phyloP scores from a whole-genome alignment of 2,329 filamentous ascomycete genomes.

The Ceratocystis smalleyi region DNA sequence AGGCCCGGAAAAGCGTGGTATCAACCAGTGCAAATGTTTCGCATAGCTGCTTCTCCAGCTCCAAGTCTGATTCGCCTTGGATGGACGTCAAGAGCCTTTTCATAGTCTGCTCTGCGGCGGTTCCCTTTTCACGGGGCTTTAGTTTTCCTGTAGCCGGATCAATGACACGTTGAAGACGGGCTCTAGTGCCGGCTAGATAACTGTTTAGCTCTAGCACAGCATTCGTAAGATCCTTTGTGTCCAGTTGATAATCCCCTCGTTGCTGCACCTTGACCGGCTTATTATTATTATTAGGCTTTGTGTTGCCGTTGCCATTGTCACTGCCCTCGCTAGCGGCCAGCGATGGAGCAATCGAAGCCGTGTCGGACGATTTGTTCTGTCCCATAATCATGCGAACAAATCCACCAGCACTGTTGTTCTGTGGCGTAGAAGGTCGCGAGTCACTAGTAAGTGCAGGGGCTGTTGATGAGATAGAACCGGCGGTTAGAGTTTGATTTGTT shows the following conservation, averaged over 20 bases:
- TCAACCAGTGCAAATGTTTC: constrained; percentile 74
- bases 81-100: constrained; percentile 38
- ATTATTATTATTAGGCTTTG: constrained; percentile 23
- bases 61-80: constrained; percentile 34
- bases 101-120: constrained; percentile 33
- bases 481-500: background rate
- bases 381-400: constrained; percentile 41
- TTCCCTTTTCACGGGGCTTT: constrained; percentile 33
- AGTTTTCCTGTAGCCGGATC: constrained; percentile 47
- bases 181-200: constrained; percentile 75
- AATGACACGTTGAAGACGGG: constrained; percentile 44
- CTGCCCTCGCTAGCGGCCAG: constrained; percentile 36
- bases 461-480: background rate
- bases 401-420: constrained; percentile 24
- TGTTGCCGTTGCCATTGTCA: constrained; percentile 36
- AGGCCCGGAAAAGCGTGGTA: constrained; percentile 82
- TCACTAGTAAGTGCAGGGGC: background rate
- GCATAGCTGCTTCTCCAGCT: constrained; percentile 56
- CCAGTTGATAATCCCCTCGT: constrained; percentile 38
- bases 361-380: constrained; percentile 14
- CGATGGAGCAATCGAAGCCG: constrained; percentile 25
- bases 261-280: constrained; percentile 26
- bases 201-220: constrained; percentile 72
- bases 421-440: constrained; percentile 13
- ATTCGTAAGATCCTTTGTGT: constrained; percentile 69